phyloP scores from a whole-genome alignment of 108 stramenopile genomes.

The Nitzschia palea region DNA sequence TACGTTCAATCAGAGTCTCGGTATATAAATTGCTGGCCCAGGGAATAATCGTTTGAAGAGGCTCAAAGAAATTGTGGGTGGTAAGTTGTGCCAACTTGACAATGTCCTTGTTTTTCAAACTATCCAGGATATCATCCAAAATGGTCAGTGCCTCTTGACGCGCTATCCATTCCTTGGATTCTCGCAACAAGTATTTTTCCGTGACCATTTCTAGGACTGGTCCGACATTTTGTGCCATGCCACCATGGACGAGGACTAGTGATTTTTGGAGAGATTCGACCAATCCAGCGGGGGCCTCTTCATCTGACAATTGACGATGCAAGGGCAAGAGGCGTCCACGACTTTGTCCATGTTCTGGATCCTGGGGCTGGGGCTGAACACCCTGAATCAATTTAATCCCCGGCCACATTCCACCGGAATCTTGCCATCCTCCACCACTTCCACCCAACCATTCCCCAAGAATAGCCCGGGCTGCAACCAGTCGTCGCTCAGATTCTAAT shows the following conservation, averaged over 20 bases:
- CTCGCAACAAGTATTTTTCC: slow-evolving; percentile 59
- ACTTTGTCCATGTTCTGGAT: slow-evolving; percentile 60
- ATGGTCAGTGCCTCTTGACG: slow-evolving; percentile 50
- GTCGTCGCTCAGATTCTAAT: slow-evolving; percentile 46
- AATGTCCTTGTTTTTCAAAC: slow-evolving; percentile 43
- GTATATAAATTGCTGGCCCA: slow-evolving; percentile 64
- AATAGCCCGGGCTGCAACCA: slow-evolving; percentile 62
- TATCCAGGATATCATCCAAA: slow-evolving; percentile 50
- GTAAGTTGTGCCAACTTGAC: slow-evolving; percentile 44
- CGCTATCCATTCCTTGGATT: slow-evolving; percentile 53
- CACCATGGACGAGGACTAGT: slow-evolving; percentile 59
- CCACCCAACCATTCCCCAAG: slow-evolving; percentile 76
- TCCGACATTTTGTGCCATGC: slow-evolving; percentile 64
- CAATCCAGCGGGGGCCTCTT: slow-evolving; percentile 46
- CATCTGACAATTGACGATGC: slow-evolving; percentile 45
- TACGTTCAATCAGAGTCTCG: slow-evolving; percentile 51
- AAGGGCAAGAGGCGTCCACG: slow-evolving; percentile 53
- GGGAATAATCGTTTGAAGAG: slow-evolving; percentile 49
- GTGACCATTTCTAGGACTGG: slow-evolving; percentile 68
- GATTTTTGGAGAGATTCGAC: slow-evolving; percentile 36
- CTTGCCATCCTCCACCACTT: slow-evolving; percentile 66
- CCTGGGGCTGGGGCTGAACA: slow-evolving; percentile 31
- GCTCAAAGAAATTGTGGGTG: slow-evolving; percentile 59
- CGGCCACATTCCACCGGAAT: slow-evolving; percentile 61
- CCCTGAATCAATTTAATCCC: slow-evolving; percentile 61